Percentiles rank a stretch among this genome's conserved stretches.
phyloP scores from a whole-genome alignment of 306 rosid genomes.

The Casuarina glauca region DNA sequence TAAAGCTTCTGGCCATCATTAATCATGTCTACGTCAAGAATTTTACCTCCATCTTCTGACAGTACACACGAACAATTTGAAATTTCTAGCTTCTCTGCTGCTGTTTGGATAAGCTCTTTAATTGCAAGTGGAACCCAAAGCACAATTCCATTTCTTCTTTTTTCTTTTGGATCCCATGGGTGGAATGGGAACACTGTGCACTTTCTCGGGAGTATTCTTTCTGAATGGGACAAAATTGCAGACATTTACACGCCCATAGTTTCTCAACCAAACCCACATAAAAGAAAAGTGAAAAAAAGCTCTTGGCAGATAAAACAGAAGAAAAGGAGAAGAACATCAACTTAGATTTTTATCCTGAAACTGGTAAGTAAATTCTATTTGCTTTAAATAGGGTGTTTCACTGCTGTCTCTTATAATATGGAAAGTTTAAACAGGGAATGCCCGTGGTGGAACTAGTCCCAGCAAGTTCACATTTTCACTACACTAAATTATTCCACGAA shows the following conservation, averaged over 20 bases:
- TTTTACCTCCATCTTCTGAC: conserved; percentile 90
- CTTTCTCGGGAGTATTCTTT: conserved; percentile 56
- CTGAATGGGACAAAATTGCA: conserved; percentile 41
- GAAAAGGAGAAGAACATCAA: neutral
- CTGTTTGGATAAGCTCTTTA: conserved; percentile 59
- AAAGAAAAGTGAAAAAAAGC: conserved; percentile 1
- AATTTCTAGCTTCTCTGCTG: conserved; percentile 51
- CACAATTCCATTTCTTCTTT: conserved; percentile 66
- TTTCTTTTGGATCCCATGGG: conserved; percentile 76
- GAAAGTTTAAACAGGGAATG: neutral
- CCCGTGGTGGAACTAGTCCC: neutral
- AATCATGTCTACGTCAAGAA: conserved; percentile 64
- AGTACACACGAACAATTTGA: conserved; percentile 46
- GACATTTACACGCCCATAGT: neutral
- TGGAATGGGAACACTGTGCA: conserved; percentile 89
- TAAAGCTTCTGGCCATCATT: conserved; percentile 76
- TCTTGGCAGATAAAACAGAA: conserved; percentile 1
- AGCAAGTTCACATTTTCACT: neutral
- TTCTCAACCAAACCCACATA: conserved; percentile 2
- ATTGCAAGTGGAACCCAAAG: conserved; percentile 71
- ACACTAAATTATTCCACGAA: neutral
- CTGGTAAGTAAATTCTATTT: neutral
- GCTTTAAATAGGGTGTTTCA: neutral
- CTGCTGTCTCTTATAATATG: neutral
- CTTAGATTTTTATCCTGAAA: neutral